phyloP scores from a whole-genome alignment of 2,329 filamentous ascomycete genomes.

The Aquanectria penicillioides region DNA sequence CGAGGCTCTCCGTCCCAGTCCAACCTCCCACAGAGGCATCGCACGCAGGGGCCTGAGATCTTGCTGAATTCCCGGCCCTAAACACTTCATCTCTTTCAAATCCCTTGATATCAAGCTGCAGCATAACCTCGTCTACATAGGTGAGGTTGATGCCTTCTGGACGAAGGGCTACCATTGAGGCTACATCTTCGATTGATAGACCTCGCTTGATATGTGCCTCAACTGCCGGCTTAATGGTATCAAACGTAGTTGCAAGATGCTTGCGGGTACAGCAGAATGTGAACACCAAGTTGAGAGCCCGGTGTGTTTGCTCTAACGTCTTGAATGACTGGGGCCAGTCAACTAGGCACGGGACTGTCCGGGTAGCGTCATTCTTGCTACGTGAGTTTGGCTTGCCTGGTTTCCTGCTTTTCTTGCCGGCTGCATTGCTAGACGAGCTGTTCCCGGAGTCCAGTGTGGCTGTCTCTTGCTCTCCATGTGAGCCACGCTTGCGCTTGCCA shows the following conservation, averaged over 20 bases:
- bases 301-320: constrained; percentile 78
- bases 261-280: constrained; percentile 96
- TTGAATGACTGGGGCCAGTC: constrained; percentile 82
- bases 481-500: constrained; percentile 38
- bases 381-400: constrained; percentile 19
- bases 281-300: constrained; percentile 89
- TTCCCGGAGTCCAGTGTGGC: constrained; percentile 17
- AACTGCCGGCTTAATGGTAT: constrained; percentile 85
- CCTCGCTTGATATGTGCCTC: constrained; percentile 81
- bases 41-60: constrained; percentile 60
- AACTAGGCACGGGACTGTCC: constrained; percentile 44
- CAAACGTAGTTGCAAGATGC: constrained; percentile 90
- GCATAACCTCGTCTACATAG: constrained; percentile 85
- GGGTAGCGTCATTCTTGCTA: constrained; percentile 33
- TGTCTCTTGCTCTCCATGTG: constrained; percentile 13
- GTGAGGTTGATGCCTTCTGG: constrained; percentile 83
- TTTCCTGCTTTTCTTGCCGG: constrained; percentile 14
- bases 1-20: constrained; percentile 59
- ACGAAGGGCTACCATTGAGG: constrained; percentile 80
- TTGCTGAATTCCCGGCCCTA: constrained; percentile 57
- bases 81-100: constrained; percentile 73
- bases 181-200: constrained; percentile 80
- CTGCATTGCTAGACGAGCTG: constrained; percentile 10
- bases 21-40: constrained; percentile 67
- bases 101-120: constrained; percentile 82